Evolutionary conservation across 257 asterid species (phyloP).

Genomic region (Osmanthus fragrans): DNA sequence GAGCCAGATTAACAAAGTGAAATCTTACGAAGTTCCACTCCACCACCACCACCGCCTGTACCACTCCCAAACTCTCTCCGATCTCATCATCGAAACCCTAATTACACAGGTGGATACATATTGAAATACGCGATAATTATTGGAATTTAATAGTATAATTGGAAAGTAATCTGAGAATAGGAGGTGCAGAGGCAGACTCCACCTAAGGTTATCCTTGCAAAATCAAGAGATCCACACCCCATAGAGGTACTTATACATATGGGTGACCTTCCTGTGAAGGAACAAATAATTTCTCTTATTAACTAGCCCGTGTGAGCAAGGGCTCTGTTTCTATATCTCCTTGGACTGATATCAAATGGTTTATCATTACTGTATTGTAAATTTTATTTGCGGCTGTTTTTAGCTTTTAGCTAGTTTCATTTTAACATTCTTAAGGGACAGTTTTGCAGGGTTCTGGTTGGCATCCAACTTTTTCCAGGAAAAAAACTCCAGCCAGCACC

Average conservation of each 20-base stretch:
- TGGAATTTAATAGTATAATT: slow-evolving; percentile 9
- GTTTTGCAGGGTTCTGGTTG: slow-evolving; percentile 97
- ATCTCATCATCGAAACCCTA: slow-evolving; percentile 43
- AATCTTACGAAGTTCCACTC: slow-evolving; percentile 4
- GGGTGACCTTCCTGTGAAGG: no score
- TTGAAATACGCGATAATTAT: slow-evolving; percentile 15
- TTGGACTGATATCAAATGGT: no score
- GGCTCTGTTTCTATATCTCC: no score
- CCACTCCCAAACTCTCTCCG: slow-evolving; percentile 20
- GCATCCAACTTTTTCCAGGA: no score
- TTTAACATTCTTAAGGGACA: slow-evolving; percentile 57
- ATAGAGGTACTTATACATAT: no score
- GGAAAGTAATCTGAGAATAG: slow-evolving; percentile 28
- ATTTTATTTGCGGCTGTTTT: slow-evolving; percentile 10
- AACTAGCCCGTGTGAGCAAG: no score
- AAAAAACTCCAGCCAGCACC: slow-evolving; percentile 69
- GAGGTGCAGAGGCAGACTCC: no score
- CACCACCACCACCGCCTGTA: slow-evolving; percentile 8
- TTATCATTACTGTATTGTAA: no score
- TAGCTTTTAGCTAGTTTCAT: slow-evolving; percentile 22
- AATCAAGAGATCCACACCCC: no score
- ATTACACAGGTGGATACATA: slow-evolving; percentile 14
- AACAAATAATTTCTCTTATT: no score
- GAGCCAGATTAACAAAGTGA: slow-evolving; percentile 32
- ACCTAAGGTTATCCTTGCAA: no score